Percentiles rank a stretch among this genome's conserved stretches.
These are phyloP conservation scores for Yamadazyma insecticola DNA, from an alignment of 805 yeast genomes.

Conservation along the genomic window DNA sequence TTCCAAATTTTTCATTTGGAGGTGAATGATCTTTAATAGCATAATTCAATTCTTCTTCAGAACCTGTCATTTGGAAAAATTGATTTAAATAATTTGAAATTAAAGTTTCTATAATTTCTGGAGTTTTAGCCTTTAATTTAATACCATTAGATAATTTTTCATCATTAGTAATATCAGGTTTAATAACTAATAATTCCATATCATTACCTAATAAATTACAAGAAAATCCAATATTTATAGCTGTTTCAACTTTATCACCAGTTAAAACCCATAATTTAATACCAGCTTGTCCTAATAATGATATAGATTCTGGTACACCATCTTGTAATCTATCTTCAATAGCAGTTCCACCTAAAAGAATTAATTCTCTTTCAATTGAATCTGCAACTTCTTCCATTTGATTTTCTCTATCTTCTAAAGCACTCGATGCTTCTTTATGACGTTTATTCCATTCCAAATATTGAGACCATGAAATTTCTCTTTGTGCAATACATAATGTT, in stretches of 20 bases:
- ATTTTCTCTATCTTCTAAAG: conserved; percentile 60
- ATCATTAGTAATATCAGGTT: conserved; percentile 22
- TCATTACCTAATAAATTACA: conserved; percentile 73
- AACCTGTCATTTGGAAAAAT: conserved; percentile 56
- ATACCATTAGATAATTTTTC: conserved; percentile 21
- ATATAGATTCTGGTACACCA: conserved; percentile 82
- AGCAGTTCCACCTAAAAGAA: conserved; percentile 76
- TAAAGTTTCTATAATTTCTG: conserved; percentile 41
- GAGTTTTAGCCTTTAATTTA: conserved; percentile 18
- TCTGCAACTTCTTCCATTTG: conserved; percentile 73
- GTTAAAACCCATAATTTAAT: conserved; percentile 83
- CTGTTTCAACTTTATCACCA: conserved; percentile 88
- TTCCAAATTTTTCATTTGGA: conserved; percentile 64
- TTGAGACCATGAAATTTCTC: conserved; percentile 58
- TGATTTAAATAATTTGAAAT: conserved; percentile 50
- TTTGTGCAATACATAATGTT: conserved; percentile 74
- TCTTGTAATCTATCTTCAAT: conserved; percentile 82
- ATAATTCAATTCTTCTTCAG: conserved; percentile 49
- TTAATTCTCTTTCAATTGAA: conserved; percentile 61
- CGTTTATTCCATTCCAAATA: conserved; percentile 59
- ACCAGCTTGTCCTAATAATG: conserved; percentile 67
- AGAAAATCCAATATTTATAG: conserved; percentile 81
- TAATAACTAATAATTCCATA: conserved; percentile 68
- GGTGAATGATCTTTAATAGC: conserved; percentile 58
- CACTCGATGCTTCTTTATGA: conserved; percentile 62